Evolutionary conservation across 140 eudicot genomes (phyloP).

Genomic region (Oenanthe javanica): DNA sequence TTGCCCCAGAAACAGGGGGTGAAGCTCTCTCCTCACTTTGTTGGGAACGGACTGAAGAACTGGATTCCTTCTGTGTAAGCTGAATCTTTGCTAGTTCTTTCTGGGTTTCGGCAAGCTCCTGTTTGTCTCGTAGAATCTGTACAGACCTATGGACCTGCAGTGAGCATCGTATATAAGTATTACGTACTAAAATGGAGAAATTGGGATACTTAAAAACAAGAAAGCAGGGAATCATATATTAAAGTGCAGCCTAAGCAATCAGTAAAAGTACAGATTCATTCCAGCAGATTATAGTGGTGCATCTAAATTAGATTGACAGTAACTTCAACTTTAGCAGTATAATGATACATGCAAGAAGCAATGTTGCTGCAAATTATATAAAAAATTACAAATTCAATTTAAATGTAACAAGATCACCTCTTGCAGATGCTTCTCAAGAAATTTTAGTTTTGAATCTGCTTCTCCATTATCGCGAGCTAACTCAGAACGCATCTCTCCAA

Average conservation of each 20-base stretch:
- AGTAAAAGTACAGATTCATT: neutral
- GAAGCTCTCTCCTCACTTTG: constrained; percentile 44
- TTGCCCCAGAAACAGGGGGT: constrained; percentile 36
- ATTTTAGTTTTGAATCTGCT: constrained; percentile 63
- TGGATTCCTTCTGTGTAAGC: constrained; percentile 73
- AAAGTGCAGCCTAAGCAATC: neutral
- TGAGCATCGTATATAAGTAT: neutral
- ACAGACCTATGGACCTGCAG: constrained; percentile 88
- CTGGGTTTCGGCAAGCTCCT: constrained; percentile 88
- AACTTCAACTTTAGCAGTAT: neutral
- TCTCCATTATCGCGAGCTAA: constrained; percentile 69
- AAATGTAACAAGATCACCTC: constrained; percentile 40
- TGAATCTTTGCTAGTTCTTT: constrained; percentile 92
- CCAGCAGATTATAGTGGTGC: neutral
- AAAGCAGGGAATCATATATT: too few species aligned
- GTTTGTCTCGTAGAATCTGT: constrained; percentile 83
- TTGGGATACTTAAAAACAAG: neutral
- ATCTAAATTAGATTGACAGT: neutral
- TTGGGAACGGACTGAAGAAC: constrained; percentile 33
- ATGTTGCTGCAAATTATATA: neutral
- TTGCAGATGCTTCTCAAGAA: constrained; percentile 77
- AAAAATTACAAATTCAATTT: neutral
- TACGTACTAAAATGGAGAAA: neutral
- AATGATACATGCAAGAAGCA: neutral
- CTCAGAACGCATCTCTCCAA: constrained; percentile 90